Base-by-base conservation (phyloP, 116 monocot genomes). In the Zostera marina region DNA sequence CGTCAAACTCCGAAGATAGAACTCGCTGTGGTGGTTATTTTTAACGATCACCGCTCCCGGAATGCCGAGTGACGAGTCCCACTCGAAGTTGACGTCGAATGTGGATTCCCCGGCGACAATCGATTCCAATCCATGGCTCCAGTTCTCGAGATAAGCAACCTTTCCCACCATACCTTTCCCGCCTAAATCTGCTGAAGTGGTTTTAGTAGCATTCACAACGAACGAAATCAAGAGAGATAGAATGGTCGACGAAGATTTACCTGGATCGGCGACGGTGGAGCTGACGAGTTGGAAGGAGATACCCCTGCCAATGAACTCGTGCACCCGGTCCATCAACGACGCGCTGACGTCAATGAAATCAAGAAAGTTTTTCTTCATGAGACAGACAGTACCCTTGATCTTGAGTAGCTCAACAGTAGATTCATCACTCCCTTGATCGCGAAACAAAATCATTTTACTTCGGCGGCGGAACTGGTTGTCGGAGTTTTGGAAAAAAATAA, bases 11-110 rank as follows among this genome's bases (percentile, higher is more conserved):
- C 56, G 74, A 49, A 92, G 83, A 21, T 75, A 79, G 74, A 92
- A 92, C 67, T 87, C 72, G n/a, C 60, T 47, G 54, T 26, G 55
- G 43, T 72, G 73, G 8, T 76, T 75, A 59, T 84, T 92, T 42
- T 71, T 71, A 22, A 92, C 74, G 5, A 72, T 62, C 0, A 87
- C 53, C 26, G 87, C 92, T 3, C 92, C 92, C 2, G 87, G 81
- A 17, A 59, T 17, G 44, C 92, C 92, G 49, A 87, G 72, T 0
- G 60, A 69, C 6, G n/a, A 5, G 51, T 73, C 56, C 67, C 67
- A 73, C 21, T 67, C 44, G 43, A 73, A 67, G 16, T 38, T 62
- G 47, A 67, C 41, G 12, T 22, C 41, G 66, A 46, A 73, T n/a
- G 26, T 5, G 11, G 67, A 56, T 5, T 73, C 73, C 3, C 62